Evolutionary conservation across 106 monocot species (phyloP).

Genomic region (Posidonia australis): DNA sequence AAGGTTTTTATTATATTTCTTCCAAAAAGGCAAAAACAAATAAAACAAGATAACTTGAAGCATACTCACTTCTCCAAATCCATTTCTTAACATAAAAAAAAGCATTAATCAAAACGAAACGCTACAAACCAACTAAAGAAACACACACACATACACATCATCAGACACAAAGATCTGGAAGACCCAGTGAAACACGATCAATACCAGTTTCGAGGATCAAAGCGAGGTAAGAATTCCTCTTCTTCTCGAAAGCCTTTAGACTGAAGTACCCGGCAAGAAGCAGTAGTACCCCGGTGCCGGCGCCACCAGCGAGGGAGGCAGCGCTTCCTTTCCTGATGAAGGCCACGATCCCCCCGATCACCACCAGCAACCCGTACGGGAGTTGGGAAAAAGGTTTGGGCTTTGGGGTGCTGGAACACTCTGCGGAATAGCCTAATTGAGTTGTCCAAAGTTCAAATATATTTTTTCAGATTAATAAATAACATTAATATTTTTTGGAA

Average conservation of each 20-base stretch:
- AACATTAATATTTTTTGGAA: too few species aligned
- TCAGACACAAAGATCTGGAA: background rate
- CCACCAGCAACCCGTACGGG: conserved; percentile 64
- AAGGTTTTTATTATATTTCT: background rate
- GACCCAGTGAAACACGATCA: background rate
- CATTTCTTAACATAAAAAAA: too few species aligned
- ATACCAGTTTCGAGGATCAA: conserved; percentile 59
- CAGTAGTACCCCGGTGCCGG: conserved; percentile 45
- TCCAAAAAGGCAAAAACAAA: background rate
- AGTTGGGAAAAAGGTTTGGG: conserved; percentile 98
- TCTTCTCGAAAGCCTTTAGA: conserved; percentile 71
- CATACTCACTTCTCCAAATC: too few species aligned
- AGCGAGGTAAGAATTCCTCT: conserved; percentile 46
- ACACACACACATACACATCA: background rate
- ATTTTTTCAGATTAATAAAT: too few species aligned
- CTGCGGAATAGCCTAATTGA: too few species aligned
- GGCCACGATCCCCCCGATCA: conserved; percentile 54
- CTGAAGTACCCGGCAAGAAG: conserved; percentile 5
- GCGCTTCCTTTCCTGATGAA: conserved; percentile 48
- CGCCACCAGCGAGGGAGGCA: conserved; percentile 67
- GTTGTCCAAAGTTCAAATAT: too few species aligned
- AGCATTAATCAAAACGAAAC: too few species aligned
- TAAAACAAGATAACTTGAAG: background rate
- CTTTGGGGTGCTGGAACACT: too few species aligned
- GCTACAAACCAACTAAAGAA: background rate